A percentile compares a stretch with the other conserved stretches of the same genome.
phyloP scores from a whole-genome alignment of 768 basidiomycete species.

The Lentinula raphanica region DNA sequence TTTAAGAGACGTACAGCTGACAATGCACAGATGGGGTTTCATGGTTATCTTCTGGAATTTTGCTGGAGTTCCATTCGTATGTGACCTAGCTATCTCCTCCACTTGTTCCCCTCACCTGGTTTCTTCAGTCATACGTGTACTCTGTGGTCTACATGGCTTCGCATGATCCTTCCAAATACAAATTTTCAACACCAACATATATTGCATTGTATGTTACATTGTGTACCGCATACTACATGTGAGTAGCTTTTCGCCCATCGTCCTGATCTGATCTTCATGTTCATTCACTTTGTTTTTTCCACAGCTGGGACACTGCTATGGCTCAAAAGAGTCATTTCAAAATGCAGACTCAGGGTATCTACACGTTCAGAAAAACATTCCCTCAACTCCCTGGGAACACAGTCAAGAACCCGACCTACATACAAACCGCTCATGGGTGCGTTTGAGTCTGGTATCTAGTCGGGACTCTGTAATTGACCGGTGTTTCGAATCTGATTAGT shows the following conservation, averaged over 20 bases:
- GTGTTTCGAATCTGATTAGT: constrained; percentile 32
- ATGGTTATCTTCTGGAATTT: constrained; percentile 99
- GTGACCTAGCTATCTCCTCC: constrained; percentile 19
- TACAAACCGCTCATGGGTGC: constrained; percentile 92
- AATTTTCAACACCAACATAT: constrained; percentile 74
- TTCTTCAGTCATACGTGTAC: constrained; percentile 83
- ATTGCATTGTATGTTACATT: constrained; percentile 70
- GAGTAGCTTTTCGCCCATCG: constrained; percentile 20
- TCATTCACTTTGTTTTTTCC: too few relatives aligned
- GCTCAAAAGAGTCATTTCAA: constrained; percentile 97
- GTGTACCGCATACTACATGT: constrained; percentile 85
- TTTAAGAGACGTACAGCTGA: not conserved
- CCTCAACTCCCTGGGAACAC: constrained; percentile 84
- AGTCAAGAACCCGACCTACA: constrained; percentile 81
- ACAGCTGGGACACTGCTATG: constrained; percentile 93
- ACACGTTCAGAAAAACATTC: constrained; percentile 83
- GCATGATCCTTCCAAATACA: constrained; percentile 82
- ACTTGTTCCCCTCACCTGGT: not conserved
- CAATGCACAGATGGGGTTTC: constrained; percentile 69
- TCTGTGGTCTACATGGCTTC: constrained; percentile 98
- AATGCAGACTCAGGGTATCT: constrained; percentile 91
- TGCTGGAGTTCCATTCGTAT: constrained; percentile 86
- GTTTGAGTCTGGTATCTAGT: not conserved
- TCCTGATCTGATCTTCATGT: not conserved
- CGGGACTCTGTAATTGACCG: not conserved